Base-by-base conservation (phyloP, 2,329 filamentous ascomycete species). In the Xylaria arbuscula region DNA sequence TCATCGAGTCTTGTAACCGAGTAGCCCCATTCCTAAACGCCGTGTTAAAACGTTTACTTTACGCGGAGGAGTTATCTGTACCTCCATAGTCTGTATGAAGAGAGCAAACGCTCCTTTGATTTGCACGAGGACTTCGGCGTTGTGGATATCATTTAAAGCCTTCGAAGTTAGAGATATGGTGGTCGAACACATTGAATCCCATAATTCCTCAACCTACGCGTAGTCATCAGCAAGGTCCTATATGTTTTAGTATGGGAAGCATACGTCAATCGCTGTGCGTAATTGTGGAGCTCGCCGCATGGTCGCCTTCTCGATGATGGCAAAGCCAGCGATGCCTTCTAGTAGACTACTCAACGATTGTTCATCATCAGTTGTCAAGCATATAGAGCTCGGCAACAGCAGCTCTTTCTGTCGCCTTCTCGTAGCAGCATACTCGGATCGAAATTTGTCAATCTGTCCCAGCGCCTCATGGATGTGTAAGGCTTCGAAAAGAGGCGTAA, bases 21-120 rank as follows among this genome's bases (percentile, higher is more conserved):
- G 78, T 98, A 99, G 48, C 90, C 92, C 93, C 94, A 98, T 71
- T 92, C 92, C 91, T 94, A 62, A 61, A 28, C 10, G 32, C 50
- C 3, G 11, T 42, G 65, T 53, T 61, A 68, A 50, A 45, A 38
- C 15, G 19, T 17, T 7, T 36, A 32, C 28, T 2, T 24, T 15
- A 48, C 7, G 36, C 28, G 6, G 11, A 34, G 56, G 13, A 40
- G 13, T 22, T 10, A 3, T 47, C 76, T 86, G 77, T 80, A 93
- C 93, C 85, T 97, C 93, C 95, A 99, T 98, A 1, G 96, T 98
- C 77, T 99, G 93, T 75, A 98, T 97, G 78, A 99, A 99, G 15
- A 99, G 84, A 3, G 94, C 92, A 76, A 98, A 90, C 32, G 97
- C 88, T 54, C 93, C 93, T 80, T 99, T 99, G 76, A 98, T 94